A percentile compares a stretch with the other conserved stretches of the same genome.
These are phyloP conservation scores for Bombardia bombarda DNA, from an alignment of 495 filamentous ascomycete genomes.

Conservation along the genomic window DNA sequence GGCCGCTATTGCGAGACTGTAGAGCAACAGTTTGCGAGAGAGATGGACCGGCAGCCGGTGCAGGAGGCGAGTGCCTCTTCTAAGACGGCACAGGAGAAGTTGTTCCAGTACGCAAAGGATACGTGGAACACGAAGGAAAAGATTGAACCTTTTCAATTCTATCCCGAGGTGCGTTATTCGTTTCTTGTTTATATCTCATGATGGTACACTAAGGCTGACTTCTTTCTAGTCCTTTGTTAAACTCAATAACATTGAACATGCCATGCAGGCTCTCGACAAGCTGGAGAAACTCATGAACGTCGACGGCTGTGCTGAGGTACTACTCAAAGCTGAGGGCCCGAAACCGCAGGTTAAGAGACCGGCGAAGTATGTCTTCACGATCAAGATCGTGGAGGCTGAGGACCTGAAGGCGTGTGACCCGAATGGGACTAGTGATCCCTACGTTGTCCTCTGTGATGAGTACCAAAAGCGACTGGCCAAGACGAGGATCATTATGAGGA, in stretches of 20 bases:
- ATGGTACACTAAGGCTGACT: constrained; percentile 6
- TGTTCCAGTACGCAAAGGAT: constrained; percentile 86
- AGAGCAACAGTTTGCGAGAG: constrained; percentile 76
- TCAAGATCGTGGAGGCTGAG: constrained; percentile 98
- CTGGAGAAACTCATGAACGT: constrained; percentile 85
- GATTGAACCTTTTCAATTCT: constrained; percentile 96
- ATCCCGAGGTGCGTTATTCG: constrained; percentile 65
- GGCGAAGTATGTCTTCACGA: constrained; percentile 91
- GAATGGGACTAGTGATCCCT: constrained; percentile 89
- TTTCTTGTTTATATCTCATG: neutral
- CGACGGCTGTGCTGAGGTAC: constrained; percentile 82
- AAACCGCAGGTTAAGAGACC: constrained; percentile 45
- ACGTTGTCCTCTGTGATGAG: constrained; percentile 93
- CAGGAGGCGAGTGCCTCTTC: constrained; percentile 72
- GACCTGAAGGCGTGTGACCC: constrained; percentile 97
- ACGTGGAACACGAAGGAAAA: constrained; percentile 92
- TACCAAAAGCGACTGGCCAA: constrained; percentile 97
- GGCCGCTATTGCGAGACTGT: constrained; percentile 86
- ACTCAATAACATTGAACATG: constrained; percentile 95
- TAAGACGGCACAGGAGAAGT: constrained; percentile 83
- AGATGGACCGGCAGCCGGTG: constrained; percentile 86
- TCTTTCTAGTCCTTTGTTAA: constrained; percentile 78
- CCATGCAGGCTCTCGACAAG: constrained; percentile 79
- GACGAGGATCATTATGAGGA: constrained; percentile 84
- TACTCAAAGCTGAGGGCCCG: constrained; percentile 53